A percentile compares a stretch with the other conserved stretches of the same genome.
Evolutionary conservation across 2,329 filamentous ascomycete species (phyloP).

Genomic region (Alternaria angustiovoidea): DNA sequence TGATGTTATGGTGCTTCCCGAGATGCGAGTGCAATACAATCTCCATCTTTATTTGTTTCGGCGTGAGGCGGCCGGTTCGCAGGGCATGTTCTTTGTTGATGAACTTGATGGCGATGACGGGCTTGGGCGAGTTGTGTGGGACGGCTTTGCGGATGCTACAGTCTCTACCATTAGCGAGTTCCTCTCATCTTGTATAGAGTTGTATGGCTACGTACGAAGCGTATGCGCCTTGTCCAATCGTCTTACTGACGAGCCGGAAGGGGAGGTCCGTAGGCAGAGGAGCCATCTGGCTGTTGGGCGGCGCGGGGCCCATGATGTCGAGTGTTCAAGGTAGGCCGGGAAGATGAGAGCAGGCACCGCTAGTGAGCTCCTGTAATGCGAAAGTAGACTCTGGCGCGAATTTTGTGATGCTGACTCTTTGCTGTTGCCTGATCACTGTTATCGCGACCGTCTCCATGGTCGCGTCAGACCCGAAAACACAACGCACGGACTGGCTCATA

Average conservation of each 20-base stretch:
- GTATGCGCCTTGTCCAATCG: conserved; percentile 95
- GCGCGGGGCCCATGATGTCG: conserved; percentile 32
- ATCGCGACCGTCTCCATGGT: conserved; percentile 3
- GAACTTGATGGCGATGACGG: conserved; percentile 96
- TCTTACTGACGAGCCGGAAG: conserved; percentile 94
- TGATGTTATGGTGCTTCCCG: conserved; percentile 89
- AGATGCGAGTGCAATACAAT: conserved; percentile 89
- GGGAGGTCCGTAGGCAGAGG: conserved; percentile 85
- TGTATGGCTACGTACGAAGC: conserved; percentile 70
- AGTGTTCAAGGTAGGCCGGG: neutral
- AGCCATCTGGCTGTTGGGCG: conserved; percentile 76
- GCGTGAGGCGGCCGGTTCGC: conserved; percentile 84
- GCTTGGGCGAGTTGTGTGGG: conserved; percentile 71
- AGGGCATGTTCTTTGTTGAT: conserved; percentile 97
- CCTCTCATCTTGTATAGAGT: neutral
- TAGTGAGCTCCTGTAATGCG: neutral
- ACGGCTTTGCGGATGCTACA: conserved; percentile 83
- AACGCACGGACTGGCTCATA: conserved; percentile 6
- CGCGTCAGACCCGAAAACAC: conserved; percentile 14
- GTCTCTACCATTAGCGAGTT: neutral
- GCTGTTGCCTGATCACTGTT: conserved; percentile 1
- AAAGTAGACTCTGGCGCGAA: neutral
- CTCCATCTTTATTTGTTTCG: conserved; percentile 91
- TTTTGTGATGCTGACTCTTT: conserved; percentile 1
- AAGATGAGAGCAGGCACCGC: neutral